Base-by-base conservation (phyloP, 257 asterid species). In the Nicotiana benthamiana region DNA sequence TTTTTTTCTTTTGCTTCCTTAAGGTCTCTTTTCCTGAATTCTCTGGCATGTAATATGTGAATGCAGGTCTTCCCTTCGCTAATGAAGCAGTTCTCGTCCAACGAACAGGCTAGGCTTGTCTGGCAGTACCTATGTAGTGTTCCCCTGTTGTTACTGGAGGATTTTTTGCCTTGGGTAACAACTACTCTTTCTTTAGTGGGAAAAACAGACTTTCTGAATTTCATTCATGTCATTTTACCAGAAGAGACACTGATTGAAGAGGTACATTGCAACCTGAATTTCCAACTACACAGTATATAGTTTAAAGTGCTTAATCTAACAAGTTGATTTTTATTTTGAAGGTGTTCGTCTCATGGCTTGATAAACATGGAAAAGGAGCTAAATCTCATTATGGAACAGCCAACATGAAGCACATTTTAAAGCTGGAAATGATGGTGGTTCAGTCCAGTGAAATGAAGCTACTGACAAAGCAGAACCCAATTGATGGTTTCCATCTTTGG, bases 91-190 rank as follows among this genome's bases (percentile, higher is more conserved):
- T 88, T 93, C 81, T 79, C 92, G 40, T 81, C 87, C 6, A 83
- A 90, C 76, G 91, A 93, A 85, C 98, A 94, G 87, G 90, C 90
- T 80, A 90, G 89, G 86, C 91, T 94, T 28, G 92, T 93, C 62
- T 91, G 97, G 97, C 96, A 83, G 90, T 93, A 88, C 52, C 89
- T 94, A 78, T 93, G 98, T 87, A 89, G 90, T 77, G 89, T 94
- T 83, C 98, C 97, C 76, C 61, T 88, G 80, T 82, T 87, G 51
- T 84, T 94, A 57, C 87, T 93, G 79, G 93, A 94, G 87, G 98
- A 93, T 22, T 89, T 93, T 85, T 84, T 94, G 54, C 91, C 91
- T 40, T 93, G 97, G 97, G 86, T 88, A 90, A 85, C 88, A 56
- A 83, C 83, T 77, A 79, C 83, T 79, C 91, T 93, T 68, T 86